phyloP scores from a whole-genome alignment of 2,329 filamentous ascomycete species.

The Cladophialophora psammophila region DNA sequence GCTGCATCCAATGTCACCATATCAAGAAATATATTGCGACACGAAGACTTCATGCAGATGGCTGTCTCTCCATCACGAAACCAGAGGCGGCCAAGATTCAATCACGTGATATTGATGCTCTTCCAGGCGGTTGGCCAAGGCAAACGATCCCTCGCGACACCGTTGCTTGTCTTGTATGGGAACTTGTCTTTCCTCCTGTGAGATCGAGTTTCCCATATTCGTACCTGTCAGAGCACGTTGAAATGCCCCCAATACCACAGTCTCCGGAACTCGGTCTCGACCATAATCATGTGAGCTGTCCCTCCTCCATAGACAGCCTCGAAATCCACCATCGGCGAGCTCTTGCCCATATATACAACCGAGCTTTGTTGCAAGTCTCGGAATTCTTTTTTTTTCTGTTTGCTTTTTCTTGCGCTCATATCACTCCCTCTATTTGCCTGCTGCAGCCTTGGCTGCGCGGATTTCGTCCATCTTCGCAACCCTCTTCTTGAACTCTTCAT shows the following conservation, averaged over 20 bases:
- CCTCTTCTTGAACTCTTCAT: slow-evolving; percentile 97
- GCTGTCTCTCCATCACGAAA: not conserved
- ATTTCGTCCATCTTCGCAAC: slow-evolving; percentile 99
- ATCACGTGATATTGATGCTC: not conserved
- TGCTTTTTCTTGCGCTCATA: not conserved
- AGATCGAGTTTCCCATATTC: not conserved
- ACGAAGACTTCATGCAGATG: not conserved
- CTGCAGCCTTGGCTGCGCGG: slow-evolving; percentile 71
- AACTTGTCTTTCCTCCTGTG: not conserved
- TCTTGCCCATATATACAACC: slow-evolving; percentile 19
- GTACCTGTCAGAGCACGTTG: not conserved
- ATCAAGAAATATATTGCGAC: not conserved
- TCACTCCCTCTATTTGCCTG: slow-evolving; percentile 11
- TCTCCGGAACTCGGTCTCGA: not conserved
- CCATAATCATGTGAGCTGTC: not conserved
- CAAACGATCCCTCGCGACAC: not conserved
- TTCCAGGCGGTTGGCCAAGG: not conserved
- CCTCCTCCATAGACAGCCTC: not conserved
- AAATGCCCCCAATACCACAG: not conserved
- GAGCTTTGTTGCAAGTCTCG: not conserved
- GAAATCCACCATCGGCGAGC: not conserved
- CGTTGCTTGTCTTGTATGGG: not conserved
- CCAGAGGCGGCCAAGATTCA: not conserved
- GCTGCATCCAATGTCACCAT: not conserved
- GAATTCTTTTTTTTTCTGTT: not conserved